These are phyloP conservation scores for Leccinum rimulosum DNA, from an alignment of 768 basidiomycete species.

Conservation along the genomic window DNA sequence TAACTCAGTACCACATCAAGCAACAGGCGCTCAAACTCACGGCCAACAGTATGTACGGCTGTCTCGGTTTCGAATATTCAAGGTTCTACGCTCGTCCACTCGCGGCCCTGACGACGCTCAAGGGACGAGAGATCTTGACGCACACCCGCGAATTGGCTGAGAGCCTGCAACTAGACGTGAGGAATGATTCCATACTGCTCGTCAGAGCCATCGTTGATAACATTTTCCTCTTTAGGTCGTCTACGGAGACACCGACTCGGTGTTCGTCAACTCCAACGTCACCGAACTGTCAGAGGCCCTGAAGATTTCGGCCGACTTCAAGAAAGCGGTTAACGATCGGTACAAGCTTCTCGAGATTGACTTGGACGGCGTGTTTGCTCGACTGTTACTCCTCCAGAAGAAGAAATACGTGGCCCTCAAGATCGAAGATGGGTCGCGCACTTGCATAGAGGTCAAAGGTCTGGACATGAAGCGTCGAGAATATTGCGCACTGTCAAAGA, in stretches of 20 bases:
- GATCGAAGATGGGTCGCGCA: conserved; percentile 77
- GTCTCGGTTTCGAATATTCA: conserved; percentile 96
- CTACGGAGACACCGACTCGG: conserved; percentile 98
- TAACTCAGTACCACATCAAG: conserved; percentile 85
- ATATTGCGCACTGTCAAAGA: conserved; percentile 89
- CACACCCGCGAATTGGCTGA: conserved; percentile 93
- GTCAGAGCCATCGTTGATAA: not conserved
- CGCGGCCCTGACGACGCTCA: conserved; percentile 96
- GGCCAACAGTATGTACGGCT: conserved; percentile 99
- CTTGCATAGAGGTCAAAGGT: conserved; percentile 90
- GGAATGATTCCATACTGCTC: conserved; percentile 22
- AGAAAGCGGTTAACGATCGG: conserved; percentile 93
- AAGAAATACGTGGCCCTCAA: conserved; percentile 99
- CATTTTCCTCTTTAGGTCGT: conserved; percentile 36
- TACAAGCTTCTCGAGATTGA: conserved; percentile 97
- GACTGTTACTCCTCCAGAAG: conserved; percentile 91
- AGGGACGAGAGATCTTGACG: conserved; percentile 95
- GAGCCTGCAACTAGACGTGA: conserved; percentile 81
- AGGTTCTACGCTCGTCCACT: conserved; percentile 95
- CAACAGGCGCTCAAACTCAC: conserved; percentile 97
- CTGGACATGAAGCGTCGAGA: conserved; percentile 99
- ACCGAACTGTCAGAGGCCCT: conserved; percentile 85
- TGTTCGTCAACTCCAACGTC: conserved; percentile 96
- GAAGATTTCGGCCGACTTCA: conserved; percentile 89
- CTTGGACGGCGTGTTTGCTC: conserved; percentile 89